phyloP scores from a whole-genome alignment of 495 filamentous ascomycete genomes.

The Pyronema omphalodes region DNA sequence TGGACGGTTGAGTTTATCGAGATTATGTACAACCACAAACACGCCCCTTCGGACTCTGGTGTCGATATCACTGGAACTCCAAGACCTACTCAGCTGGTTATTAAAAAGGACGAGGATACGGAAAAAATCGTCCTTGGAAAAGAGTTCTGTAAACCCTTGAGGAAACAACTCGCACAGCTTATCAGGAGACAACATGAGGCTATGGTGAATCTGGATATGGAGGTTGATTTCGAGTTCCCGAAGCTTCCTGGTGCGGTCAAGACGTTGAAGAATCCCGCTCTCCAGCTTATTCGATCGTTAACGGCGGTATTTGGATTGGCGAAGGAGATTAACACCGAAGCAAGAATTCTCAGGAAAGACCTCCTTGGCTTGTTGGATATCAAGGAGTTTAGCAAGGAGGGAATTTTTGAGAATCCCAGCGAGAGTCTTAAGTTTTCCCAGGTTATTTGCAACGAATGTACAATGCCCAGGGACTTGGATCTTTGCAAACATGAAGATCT shows the following conservation, averaged over 20 bases:
- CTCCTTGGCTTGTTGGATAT: slow-evolving; percentile 79
- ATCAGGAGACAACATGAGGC: slow-evolving; percentile 72
- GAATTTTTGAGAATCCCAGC: slow-evolving; percentile 70
- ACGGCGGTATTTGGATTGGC: slow-evolving; percentile 83
- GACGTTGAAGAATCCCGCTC: slow-evolving; percentile 48
- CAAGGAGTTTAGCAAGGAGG: slow-evolving; percentile 79
- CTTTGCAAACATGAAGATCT: slow-evolving; percentile 84
- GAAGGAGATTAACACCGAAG: slow-evolving; percentile 71
- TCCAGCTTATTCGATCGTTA: slow-evolving; percentile 78
- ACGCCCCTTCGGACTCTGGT: slow-evolving; percentile 24
- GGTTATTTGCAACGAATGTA: slow-evolving; percentile 72
- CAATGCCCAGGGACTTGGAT: slow-evolving; percentile 72
- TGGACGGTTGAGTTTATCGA: slow-evolving; percentile 91
- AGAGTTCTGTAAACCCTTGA: slow-evolving; percentile 69
- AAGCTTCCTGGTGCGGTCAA: slow-evolving; percentile 54
- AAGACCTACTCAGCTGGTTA: slow-evolving; percentile 60
- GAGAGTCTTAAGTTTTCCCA: slow-evolving; percentile 52
- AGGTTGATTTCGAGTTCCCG: slow-evolving; percentile 75
- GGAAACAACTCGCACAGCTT: slow-evolving; percentile 64
- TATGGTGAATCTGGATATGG: slow-evolving; percentile 73
- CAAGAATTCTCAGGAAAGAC: slow-evolving; percentile 69
- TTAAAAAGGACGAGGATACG: slow-evolving; percentile 35
- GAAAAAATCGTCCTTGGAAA: slow-evolving; percentile 49
- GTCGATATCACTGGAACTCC: slow-evolving; percentile 35
- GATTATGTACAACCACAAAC: slow-evolving; percentile 64